Evolutionary conservation across 352 stramenopile genomes (phyloP).

Genomic region (Pseudoperonospora humuli): DNA sequence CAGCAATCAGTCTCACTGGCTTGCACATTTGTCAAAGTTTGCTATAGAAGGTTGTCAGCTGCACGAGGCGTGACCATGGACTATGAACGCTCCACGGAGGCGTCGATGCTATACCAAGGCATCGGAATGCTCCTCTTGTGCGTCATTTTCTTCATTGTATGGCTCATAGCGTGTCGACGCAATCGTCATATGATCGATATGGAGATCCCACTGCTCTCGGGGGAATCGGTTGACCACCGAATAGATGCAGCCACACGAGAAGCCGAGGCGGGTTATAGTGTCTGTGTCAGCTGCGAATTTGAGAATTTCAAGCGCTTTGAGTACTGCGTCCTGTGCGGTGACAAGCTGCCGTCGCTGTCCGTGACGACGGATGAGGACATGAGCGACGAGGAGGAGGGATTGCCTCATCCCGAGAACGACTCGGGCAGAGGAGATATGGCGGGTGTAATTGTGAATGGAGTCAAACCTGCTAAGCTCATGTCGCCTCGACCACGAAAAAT

Average conservation of each 20-base stretch:
- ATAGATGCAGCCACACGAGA: slow-evolving; percentile 57
- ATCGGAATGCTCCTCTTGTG: slow-evolving; percentile 45
- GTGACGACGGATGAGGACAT: slow-evolving; percentile 18
- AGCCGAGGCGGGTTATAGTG: slow-evolving; percentile 40
- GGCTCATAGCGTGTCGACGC: slow-evolving; percentile 38
- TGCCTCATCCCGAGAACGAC: slow-evolving; percentile 3
- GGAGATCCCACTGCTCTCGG: slow-evolving; percentile 43
- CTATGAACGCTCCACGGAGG: slow-evolving; percentile 17
- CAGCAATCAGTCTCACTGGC: slow-evolving; percentile 36
- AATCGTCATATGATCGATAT: slow-evolving; percentile 37
- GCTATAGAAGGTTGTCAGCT: no score
- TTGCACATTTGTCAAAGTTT: slow-evolving; percentile 3
- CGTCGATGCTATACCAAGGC: slow-evolving; percentile 52
- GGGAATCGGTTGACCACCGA: slow-evolving; percentile 48
- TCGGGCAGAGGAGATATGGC: slow-evolving; percentile 6
- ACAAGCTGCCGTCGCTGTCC: slow-evolving; percentile 31
- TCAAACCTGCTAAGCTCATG: slow-evolving; percentile 2
- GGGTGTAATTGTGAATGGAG: slow-evolving; percentile 5
- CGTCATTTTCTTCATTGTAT: slow-evolving; percentile 46
- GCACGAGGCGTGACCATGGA: slow-evolving; percentile 8
- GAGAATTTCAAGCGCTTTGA: slow-evolving; percentile 70
- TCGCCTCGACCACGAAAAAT: slow-evolving; percentile 23
- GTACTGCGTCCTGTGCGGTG: slow-evolving; percentile 57
- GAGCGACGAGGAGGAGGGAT: slow-evolving; percentile 11
- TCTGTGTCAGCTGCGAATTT: slow-evolving; percentile 49